A percentile compares a stretch with the other conserved stretches of the same genome.
These are phyloP conservation scores for Neolentinus lepideus DNA, from an alignment of 1,284 basidiomycete genomes.

Conservation along the genomic window DNA sequence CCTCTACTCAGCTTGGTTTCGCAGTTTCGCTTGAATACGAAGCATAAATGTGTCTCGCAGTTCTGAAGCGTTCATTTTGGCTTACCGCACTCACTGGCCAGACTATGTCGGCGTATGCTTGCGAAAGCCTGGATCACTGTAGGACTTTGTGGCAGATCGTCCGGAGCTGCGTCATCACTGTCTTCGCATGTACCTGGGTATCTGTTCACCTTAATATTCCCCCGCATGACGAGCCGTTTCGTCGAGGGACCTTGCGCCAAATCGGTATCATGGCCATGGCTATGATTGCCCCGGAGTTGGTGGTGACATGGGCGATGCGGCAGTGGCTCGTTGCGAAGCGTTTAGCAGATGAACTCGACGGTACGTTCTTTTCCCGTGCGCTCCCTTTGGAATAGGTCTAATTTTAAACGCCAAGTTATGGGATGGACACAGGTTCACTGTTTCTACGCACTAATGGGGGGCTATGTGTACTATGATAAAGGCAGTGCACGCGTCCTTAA, in stretches of 20 bases:
- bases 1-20: too few species aligned
- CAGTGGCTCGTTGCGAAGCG: constrained; percentile 18
- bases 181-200: constrained; percentile 27
- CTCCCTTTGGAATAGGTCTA: too few species aligned
- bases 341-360: not conserved
- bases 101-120: not conserved
- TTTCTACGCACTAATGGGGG: constrained; percentile 21
- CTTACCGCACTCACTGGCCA: too few species aligned
- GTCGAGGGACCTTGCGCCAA: too few species aligned
- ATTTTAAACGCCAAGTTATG: too few species aligned
- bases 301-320: constrained; percentile 18
- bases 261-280: too few species aligned
- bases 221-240: constrained; percentile 1
- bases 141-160: not conserved
- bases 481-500: too few species aligned
- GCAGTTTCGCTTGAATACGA: too few species aligned
- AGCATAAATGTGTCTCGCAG: too few species aligned
- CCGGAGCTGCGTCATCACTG: not conserved
- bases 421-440: constrained; percentile 17
- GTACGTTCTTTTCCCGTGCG: not conserved
- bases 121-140: not conserved
- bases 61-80: too few species aligned
- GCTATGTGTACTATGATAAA: constrained; percentile 15
- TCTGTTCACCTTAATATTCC: constrained; percentile 28
- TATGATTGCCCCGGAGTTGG: constrained; percentile 13